Evolutionary conservation across 2,329 filamentous ascomycete species (phyloP).

Genomic region (Pseudogymnoascus sp.): DNA sequence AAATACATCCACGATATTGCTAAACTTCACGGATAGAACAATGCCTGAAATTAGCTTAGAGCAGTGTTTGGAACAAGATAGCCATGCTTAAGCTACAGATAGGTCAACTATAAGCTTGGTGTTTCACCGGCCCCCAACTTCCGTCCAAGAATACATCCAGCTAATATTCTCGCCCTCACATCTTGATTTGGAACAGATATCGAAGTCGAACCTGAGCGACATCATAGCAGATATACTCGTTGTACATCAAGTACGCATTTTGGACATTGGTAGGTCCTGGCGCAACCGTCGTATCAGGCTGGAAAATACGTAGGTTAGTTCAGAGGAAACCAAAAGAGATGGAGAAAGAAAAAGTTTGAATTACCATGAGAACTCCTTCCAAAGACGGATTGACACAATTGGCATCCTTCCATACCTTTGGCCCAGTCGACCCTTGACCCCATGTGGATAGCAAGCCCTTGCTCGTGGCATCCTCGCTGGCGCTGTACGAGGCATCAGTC

Average conservation of each 20-base stretch:
- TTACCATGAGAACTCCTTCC: constrained; percentile 62
- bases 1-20: neutral
- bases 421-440: constrained; percentile 60
- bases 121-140: too few species aligned
- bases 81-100: neutral
- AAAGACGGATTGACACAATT: constrained; percentile 55
- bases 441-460: constrained; percentile 60
- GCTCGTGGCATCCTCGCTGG: constrained; percentile 54
- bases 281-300: constrained; percentile 43
- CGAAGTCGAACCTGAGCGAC: constrained; percentile 36
- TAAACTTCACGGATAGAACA: neutral
- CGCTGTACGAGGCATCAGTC: constrained; percentile 48
- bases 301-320: constrained; percentile 10
- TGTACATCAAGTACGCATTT: constrained; percentile 51
- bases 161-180: neutral
- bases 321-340: neutral
- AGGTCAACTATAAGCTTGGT: neutral
- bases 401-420: constrained; percentile 70
- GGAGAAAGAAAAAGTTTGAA: constrained; percentile 23
- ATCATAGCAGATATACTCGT: constrained; percentile 69
- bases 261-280: constrained; percentile 43
- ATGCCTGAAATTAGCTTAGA: neutral
- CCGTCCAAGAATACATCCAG: neutral
- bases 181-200: neutral
- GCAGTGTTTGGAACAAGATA: neutral